These are phyloP conservation scores for Hordeum vulgare DNA, from an alignment of 176 grass and related monocot genomes.

Conservation along the genomic window MorexV3_pseudomolecules_assembly NC_058522.1:532880149-532880648, in stretches of 20 bases:
- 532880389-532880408: background rate
- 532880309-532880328: background rate
- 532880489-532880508: background rate
- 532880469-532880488: background rate
- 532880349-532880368: background rate
- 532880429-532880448: background rate
- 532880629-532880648: background rate
- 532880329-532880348: background rate
- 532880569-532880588: background rate
- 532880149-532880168: background rate
- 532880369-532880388: background rate
- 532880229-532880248: too few relatives aligned
- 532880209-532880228: too few relatives aligned
- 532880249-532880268: background rate
- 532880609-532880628: background rate
- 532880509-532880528: background rate
- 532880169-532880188: background rate
- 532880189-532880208: background rate
- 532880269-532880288: too few relatives aligned
- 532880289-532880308: too few relatives aligned
- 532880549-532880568: too few relatives aligned
- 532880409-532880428: background rate
- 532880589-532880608: background rate
- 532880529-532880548: background rate
- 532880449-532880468: background rate